phyloP scores from a whole-genome alignment of 1,284 basidiomycete genomes.

The Leccinum subrobustum region DNA sequence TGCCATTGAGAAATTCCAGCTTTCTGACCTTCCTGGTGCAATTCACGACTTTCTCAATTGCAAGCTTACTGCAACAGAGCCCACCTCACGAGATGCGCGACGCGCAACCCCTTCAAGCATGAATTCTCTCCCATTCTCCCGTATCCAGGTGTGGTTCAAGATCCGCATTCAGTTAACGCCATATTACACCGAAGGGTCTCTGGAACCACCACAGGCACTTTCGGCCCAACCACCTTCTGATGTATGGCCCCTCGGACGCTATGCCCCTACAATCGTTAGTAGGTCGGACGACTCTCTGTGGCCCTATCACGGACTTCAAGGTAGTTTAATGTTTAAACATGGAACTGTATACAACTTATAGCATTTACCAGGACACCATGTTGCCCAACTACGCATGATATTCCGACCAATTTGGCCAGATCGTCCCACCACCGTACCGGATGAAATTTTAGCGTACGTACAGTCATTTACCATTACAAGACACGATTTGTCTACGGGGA shows the following conservation, averaged over 20 bases:
- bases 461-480: too few species aligned
- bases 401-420: not conserved
- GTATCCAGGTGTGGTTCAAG: not conserved
- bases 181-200: not conserved
- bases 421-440: not conserved
- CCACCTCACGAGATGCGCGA: not conserved
- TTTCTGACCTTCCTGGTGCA: not conserved
- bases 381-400: not conserved
- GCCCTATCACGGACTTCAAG: not conserved
- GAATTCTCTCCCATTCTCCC: not conserved
- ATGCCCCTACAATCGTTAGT: not conserved
- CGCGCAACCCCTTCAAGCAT: not conserved
- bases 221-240: not conserved
- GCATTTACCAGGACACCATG: too few species aligned
- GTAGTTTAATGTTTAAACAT: not conserved
- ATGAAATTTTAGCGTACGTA: not conserved
- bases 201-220: not conserved
- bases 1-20: too few species aligned
- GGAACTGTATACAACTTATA: not conserved
- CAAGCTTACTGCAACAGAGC: not conserved
- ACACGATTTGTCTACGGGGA: not conserved
- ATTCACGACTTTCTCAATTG: not conserved
- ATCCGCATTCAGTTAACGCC: not conserved
- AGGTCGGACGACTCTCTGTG: not conserved
- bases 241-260: not conserved